Conservation (phyloP, 2,329 filamentous ascomycete genomes). For the Fusarium luffae region DNA sequence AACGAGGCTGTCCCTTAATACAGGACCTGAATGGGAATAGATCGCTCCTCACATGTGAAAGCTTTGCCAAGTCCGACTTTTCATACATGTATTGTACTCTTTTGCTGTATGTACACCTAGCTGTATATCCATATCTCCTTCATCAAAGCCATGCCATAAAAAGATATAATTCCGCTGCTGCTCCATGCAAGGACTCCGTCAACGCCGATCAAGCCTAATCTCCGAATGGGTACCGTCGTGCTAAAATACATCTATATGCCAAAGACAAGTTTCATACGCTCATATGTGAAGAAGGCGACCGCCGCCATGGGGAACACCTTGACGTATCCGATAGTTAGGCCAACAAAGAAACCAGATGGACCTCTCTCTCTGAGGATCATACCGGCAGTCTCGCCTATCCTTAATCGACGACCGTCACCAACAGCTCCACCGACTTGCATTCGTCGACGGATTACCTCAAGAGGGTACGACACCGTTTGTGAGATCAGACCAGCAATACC, state of each 20-base stretch:
- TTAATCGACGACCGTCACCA: conserved; percentile 83
- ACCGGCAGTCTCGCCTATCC: conserved; percentile 80
- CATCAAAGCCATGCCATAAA: conserved; percentile 23
- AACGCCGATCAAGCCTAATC: conserved; percentile 40
- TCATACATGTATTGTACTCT: conserved; percentile 5
- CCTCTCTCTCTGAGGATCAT: conserved; percentile 83
- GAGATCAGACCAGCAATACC: conserved; percentile 88
- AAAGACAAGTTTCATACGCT: conserved; percentile 70
- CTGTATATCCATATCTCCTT: conserved; percentile 9
- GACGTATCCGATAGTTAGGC: conserved; percentile 91
- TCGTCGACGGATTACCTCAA: conserved; percentile 89
- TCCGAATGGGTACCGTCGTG: conserved; percentile 5
- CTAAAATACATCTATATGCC: conserved; percentile 64
- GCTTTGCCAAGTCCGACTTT: not conserved
- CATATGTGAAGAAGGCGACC: conserved; percentile 73
- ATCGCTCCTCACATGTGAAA: conserved; percentile 10
- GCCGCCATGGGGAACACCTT: conserved; percentile 94
- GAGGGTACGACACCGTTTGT: conserved; percentile 91
- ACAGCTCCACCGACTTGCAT: conserved; percentile 98
- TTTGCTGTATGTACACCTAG: conserved; percentile 23
- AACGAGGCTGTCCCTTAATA: not conserved
- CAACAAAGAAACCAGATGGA: conserved; percentile 87
- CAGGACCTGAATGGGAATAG: conserved; percentile 13
- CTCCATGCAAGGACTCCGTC: conserved; percentile 33
- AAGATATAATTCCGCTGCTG: conserved; percentile 26